Percentiles rank a stretch among this genome's conserved stretches.
phyloP scores from a whole-genome alignment of 352 stramenopile genomes.

The Globisporangium yorkense region DNA sequence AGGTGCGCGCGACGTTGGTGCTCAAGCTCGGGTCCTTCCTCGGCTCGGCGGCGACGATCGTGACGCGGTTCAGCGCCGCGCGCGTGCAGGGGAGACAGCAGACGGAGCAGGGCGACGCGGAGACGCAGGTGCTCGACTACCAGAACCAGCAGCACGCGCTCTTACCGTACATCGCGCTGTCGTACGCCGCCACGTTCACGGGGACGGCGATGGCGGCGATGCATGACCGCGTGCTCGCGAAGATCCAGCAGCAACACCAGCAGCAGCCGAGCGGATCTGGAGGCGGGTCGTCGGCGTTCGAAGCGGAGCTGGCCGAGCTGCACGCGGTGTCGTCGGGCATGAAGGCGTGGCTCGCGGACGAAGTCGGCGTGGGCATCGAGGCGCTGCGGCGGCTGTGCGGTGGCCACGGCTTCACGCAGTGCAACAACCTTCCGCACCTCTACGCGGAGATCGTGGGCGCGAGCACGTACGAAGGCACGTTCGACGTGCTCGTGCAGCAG shows the following conservation, averaged over 20 bases:
- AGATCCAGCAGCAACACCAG: neutral
- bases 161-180: slow-evolving; percentile 33
- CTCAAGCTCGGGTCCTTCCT: slow-evolving; percentile 37
- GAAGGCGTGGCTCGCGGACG: slow-evolving; percentile 33
- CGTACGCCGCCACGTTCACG: slow-evolving; percentile 34
- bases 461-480: slow-evolving; percentile 63
- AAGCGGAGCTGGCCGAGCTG: too few species aligned
- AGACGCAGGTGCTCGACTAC: slow-evolving; percentile 93
- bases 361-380: slow-evolving; percentile 33
- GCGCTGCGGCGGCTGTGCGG: slow-evolving; percentile 21
- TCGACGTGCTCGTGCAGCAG: slow-evolving; percentile 66
- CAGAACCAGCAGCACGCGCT: slow-evolving; percentile 90
- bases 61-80: slow-evolving; percentile 92
- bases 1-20: slow-evolving; percentile 25
- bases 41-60: slow-evolving; percentile 89
- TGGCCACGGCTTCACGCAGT: slow-evolving; percentile 14
- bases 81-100: slow-evolving; percentile 82
- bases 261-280: too few species aligned
- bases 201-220: slow-evolving; percentile 1
- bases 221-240: neutral
- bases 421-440: slow-evolving; percentile 21
- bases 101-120: slow-evolving; percentile 40
- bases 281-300: too few species aligned
- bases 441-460: slow-evolving; percentile 33
- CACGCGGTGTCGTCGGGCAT: slow-evolving; percentile 23